phyloP scores from a whole-genome alignment of 805 yeast species.

The Candida cerambycidarum region DNA sequence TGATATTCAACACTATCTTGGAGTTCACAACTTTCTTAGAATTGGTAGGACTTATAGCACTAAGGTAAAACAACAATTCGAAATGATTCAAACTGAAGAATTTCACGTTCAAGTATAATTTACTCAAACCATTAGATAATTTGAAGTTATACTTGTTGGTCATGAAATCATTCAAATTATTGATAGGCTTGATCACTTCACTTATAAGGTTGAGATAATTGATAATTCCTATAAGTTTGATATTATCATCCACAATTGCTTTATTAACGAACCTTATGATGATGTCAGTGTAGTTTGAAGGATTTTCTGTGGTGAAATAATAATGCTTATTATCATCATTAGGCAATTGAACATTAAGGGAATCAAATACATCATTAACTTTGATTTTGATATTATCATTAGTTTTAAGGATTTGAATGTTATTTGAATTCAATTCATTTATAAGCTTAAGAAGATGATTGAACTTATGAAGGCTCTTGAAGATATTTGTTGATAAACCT shows the following conservation, averaged over 20 bases:
- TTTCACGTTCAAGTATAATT: constrained; percentile 32
- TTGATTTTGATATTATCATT: constrained; percentile 28
- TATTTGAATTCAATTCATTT: constrained; percentile 30
- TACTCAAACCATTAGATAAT: constrained; percentile 31
- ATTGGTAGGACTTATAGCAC: constrained; percentile 21
- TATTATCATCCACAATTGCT: constrained; percentile 12
- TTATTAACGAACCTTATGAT: constrained; percentile 17
- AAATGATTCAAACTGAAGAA: constrained; percentile 29
- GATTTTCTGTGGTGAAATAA: constrained; percentile 12
- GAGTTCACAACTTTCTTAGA: constrained; percentile 37
- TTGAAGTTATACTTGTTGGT: constrained; percentile 11
- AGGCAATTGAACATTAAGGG: constrained; percentile 21
- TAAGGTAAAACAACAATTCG: constrained; percentile 32
- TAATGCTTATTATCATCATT: constrained; percentile 14
- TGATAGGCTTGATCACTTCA: constrained; percentile 28
- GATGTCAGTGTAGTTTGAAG: constrained; percentile 15
- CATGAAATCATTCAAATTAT: constrained; percentile 17
- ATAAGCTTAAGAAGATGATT: constrained; percentile 32
- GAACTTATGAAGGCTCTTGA: constrained; percentile 30
- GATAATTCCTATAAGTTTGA: constrained; percentile 30
- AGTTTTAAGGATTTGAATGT: constrained; percentile 22
- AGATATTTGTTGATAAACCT: constrained; percentile 24
- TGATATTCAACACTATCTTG: constrained; percentile 27
- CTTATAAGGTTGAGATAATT: constrained; percentile 32
- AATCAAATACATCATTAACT: constrained; percentile 24